Base-by-base conservation (phyloP, 75 land plant genomes). In the Pinus tabuliformis region DNA sequence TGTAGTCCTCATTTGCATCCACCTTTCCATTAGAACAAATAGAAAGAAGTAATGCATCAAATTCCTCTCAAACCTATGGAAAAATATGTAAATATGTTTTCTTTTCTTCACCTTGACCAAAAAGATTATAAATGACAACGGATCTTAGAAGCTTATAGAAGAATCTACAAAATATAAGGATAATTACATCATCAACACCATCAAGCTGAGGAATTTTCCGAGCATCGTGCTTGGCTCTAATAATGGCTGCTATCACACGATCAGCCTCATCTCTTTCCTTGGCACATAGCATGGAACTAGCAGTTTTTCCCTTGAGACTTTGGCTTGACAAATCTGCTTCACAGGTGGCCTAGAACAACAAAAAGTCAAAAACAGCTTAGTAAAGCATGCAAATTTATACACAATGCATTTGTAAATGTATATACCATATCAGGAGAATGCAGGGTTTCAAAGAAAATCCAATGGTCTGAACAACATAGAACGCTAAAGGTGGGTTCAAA, bases 1-100 rank as follows among this genome's bases (percentile, higher is more conserved):
- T 92, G 82, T 97, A 97, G 81, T 97, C 98, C 83, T 95, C 99
- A 80, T 82, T 89, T 57, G 87, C 86, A 70, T 88, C 89, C 74
- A 49, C 86, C 89, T 85, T 90, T 91, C 42, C 86, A 78, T 60
- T 78, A 80, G 71, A 88, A 93, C 49, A 85, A 77, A 83, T 86
- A 26, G 62, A 81, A 70, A 74, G 71, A 28, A 56, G 37, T 21
- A 56, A 83, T 73, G 59, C 42, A 62, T 58, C 60, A 58, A 20
- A 16, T 58, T 58, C 21, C 21, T 18, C 60, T 58, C 60, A 58
- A 58, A 17, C 18, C 18, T 58, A 58, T 6, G 5, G 6, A 17
- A 5, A 18, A 17, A 58, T 18, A 18, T 17, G 60, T 18, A 58
- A 58, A 58, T n/a, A 58, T n/a, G 60, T 21, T 56, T 20, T 56